Conservation (phyloP, 345 rosid species). For the Dimocarpus longan region DNA sequence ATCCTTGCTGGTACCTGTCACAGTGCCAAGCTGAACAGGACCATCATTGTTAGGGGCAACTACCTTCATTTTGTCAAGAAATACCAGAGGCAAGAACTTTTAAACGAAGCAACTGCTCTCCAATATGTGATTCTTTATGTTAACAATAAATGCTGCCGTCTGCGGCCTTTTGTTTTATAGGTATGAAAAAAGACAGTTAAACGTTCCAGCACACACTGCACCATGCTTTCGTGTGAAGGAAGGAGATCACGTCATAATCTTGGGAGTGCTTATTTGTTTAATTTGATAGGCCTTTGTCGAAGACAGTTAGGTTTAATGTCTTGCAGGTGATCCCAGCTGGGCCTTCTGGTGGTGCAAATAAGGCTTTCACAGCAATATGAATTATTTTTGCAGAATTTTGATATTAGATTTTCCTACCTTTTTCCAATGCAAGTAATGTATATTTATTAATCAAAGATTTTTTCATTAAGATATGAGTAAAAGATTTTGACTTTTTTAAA, state of each 20-base stretch:
- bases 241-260: slow-evolving; percentile 64
- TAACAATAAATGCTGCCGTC: neutral
- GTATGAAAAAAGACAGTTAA: slow-evolving; percentile 82
- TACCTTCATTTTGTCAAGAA: slow-evolving; percentile 90
- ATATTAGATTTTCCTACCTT: neutral
- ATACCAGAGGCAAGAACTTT: slow-evolving; percentile 64
- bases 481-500: no score
- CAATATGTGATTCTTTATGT: neutral
- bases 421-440: neutral
- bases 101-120: neutral
- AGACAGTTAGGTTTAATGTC: slow-evolving; percentile 86
- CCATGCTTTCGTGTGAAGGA: slow-evolving; percentile 87
- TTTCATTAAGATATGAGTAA: no score
- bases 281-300: slow-evolving; percentile 66
- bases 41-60: slow-evolving; percentile 85
- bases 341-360: slow-evolving; percentile 73
- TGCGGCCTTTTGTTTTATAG: slow-evolving; percentile 18
- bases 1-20: slow-evolving; percentile 94
- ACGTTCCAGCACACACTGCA: slow-evolving; percentile 71
- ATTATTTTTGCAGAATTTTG: neutral
- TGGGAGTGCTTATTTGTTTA: neutral
- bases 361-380: slow-evolving; percentile 56
- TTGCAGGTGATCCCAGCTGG: slow-evolving; percentile 88
- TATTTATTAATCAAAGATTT: no score
- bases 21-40: slow-evolving; percentile 89